These are phyloP conservation scores for Xylaria sp. DNA, from an alignment of 2,329 filamentous ascomycete species.

Conservation along the genomic window DNA sequence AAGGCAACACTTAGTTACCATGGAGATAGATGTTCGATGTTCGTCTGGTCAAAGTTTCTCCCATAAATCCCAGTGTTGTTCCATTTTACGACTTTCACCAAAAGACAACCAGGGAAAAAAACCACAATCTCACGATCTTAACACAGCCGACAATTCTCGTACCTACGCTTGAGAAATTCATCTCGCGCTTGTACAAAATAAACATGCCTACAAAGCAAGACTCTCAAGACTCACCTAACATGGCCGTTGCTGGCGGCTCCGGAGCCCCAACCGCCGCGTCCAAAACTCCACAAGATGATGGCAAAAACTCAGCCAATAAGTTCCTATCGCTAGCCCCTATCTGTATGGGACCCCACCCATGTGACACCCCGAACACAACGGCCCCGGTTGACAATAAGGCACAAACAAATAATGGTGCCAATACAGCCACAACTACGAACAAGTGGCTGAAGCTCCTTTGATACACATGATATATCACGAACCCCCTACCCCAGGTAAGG, in stretches of 20 bases:
- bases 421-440: neutral
- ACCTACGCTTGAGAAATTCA: neutral
- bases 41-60: neutral
- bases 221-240: neutral
- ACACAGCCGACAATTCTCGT: neutral
- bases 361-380: neutral
- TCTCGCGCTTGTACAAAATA: neutral
- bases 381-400: neutral
- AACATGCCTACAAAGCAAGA: neutral
- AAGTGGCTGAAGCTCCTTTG: neutral
- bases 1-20: neutral
- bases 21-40: neutral
- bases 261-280: neutral
- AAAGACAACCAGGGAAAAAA: neutral
- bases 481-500: neutral
- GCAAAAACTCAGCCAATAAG: neutral
- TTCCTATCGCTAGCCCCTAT: neutral
- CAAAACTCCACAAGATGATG: neutral
- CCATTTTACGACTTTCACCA: neutral
- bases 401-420: neutral
- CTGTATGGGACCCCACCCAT: neutral
- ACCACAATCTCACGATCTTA: neutral
- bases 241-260: too few relatives aligned
- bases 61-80: neutral
- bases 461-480: neutral